Conservation (phyloP, 805 yeast genomes). For the Myxozyma mucilagina region DNA sequence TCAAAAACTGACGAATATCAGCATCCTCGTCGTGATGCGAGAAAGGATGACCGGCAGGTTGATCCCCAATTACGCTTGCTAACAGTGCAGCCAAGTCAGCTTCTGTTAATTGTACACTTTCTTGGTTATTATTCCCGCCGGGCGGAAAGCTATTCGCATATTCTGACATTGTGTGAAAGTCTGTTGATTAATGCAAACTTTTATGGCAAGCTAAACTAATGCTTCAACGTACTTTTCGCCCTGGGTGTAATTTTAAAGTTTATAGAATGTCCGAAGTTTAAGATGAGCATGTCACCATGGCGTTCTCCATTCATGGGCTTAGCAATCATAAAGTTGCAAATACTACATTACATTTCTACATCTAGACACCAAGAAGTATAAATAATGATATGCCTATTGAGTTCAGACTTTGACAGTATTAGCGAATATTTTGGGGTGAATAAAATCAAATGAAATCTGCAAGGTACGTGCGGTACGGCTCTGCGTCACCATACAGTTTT, state of each 20-base stretch:
- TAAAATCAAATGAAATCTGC: too few relatives aligned
- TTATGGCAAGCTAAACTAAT: too few relatives aligned
- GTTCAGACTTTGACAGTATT: too few relatives aligned
- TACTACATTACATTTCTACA: too few relatives aligned
- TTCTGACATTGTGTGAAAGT: neutral
- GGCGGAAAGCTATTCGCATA: neutral
- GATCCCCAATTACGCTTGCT: conserved; percentile 1
- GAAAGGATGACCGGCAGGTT: neutral
- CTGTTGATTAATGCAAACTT: neutral
- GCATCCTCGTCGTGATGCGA: neutral
- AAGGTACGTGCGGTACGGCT: too few relatives aligned
- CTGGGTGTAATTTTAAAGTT: neutral
- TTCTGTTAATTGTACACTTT: conserved; percentile 8
- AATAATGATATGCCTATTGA: too few relatives aligned
- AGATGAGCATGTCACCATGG: neutral
- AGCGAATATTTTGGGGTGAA: too few relatives aligned
- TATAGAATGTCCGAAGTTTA: neutral
- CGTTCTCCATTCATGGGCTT: neutral
- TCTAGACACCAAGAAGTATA: too few relatives aligned
- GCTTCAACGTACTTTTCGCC: neutral
- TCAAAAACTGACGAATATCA: conserved; percentile 1
- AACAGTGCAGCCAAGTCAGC: conserved; percentile 6
- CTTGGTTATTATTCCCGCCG: neutral
- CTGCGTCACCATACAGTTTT: too few relatives aligned
- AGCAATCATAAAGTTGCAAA: too few relatives aligned